phyloP scores from a whole-genome alignment of 163 green algal species.

The Chlamydomonas reinhardtii region DNA sequence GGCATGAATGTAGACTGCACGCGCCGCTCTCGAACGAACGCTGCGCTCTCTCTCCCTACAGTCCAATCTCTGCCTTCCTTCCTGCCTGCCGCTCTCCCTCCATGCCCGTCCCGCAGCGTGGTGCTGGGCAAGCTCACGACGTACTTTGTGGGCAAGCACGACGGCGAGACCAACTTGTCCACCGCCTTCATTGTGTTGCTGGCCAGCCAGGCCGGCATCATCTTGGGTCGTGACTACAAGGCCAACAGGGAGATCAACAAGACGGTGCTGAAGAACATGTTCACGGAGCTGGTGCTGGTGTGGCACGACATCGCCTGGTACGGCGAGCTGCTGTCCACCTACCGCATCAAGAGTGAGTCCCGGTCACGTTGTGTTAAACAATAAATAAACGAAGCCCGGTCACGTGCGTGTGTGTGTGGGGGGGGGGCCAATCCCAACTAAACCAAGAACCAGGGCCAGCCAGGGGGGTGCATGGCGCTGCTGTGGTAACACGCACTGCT shows the following conservation, averaged over 20 bases:
- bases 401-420: too few relatives aligned
- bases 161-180: conserved; percentile 39
- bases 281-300: conserved; percentile 37
- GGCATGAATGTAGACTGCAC: too few relatives aligned
- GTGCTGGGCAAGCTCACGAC: conserved; percentile 35
- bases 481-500: too few relatives aligned
- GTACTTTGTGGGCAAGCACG: conserved; percentile 42
- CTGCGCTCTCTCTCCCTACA: not conserved
- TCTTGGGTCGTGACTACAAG: conserved; percentile 41
- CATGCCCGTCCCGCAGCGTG: not conserved
- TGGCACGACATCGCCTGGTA: conserved; percentile 52
- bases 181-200: conserved; percentile 49
- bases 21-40: too few relatives aligned
- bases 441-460: too few relatives aligned
- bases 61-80: not conserved
- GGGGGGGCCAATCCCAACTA: too few relatives aligned
- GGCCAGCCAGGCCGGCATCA: conserved; percentile 49
- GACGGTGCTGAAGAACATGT: conserved; percentile 22
- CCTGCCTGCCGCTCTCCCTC: not conserved
- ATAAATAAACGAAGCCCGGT: too few relatives aligned
- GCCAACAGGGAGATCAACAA: conserved; percentile 25
- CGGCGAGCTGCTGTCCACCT: conserved; percentile 22
- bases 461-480: too few relatives aligned
- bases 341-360: conserved; percentile 40
- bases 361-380: too few relatives aligned